Base-by-base conservation (phyloP, 352 stramenopile species). In the Pythium vanterpoolii region DNA sequence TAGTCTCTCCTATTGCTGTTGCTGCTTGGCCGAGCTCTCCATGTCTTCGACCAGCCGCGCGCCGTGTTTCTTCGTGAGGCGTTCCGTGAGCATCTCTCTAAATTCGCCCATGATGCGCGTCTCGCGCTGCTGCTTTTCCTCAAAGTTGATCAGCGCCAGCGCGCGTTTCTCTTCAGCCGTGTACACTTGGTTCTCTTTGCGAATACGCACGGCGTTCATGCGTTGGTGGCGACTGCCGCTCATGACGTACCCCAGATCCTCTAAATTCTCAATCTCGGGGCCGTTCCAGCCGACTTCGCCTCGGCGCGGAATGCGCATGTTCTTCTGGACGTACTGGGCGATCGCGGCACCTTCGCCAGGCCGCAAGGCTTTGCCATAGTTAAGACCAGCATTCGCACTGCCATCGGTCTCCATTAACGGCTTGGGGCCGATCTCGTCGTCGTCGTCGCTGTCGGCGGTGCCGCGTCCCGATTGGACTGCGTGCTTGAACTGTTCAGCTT, bases 141-240 rank as follows among this genome's bases (percentile, higher is more conserved):
- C 97, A 66, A 99, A 97, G 63, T 97, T 99, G 70, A 99, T 98
- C 40, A 99, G 78, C 51, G 97, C 97, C 40, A 99, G 82, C 10
- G 96, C 97, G 27, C 96, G 86, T 72, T 99, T 98, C 78, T 99
- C 97, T 74, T 99, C 97, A 13, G 97, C 96, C 51, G 90, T 98
- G 79, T 99, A 99, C 56, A 99, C 96, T 72, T 99, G 97, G 80
- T 99, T 99, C 69, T 99, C 97, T 79, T 99, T 99, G 33, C 97
- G 89, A 53, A 99, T 96, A 74, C 97, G 96, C 45, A 99, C 93
- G 9, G 96, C 97, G 80, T 99, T 99, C 97, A 99, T 99, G 46
- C 95, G 80, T 56, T 96, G 88, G 79, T 99, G 96, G 36, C 97
- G 91, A 52, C 88, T 98, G 34, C 97, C 97, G 51, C 87, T 98